Evolutionary conservation across 139 green algal genomes (phyloP).

Genomic region (Edaphochlamys debaryana): DNA sequence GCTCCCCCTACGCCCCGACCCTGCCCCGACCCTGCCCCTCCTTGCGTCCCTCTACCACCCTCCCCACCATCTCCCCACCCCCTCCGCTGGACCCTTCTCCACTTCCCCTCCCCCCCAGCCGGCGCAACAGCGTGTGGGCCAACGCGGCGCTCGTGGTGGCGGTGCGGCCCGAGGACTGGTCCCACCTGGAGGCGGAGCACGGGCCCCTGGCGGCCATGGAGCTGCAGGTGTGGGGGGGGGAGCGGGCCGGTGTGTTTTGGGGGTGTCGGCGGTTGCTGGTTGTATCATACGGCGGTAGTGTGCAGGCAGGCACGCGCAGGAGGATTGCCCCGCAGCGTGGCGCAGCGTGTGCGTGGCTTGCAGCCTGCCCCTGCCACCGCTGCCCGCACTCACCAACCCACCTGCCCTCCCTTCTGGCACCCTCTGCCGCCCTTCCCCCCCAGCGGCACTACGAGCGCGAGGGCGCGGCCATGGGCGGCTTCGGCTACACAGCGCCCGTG

Average conservation of each 20-base stretch:
- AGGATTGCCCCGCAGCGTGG: too few species aligned
- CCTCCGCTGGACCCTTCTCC: too few species aligned
- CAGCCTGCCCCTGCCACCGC: too few species aligned
- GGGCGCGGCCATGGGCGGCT: constrained; percentile 74
- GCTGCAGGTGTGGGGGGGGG: constrained; percentile 61
- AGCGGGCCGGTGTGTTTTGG: not conserved
- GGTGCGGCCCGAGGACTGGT: constrained; percentile 73
- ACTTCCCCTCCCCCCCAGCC: constrained; percentile 41
- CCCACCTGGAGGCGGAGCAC: constrained; percentile 56
- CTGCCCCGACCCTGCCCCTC: too few species aligned
- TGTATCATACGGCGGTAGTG: not conserved
- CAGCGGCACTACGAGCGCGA: constrained; percentile 44
- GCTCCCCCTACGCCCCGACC: too few species aligned
- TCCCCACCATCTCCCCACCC: too few species aligned
- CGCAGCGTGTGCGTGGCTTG: too few species aligned
- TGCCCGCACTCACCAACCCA: too few species aligned
- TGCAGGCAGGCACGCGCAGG: too few species aligned
- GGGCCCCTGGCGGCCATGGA: constrained; percentile 74
- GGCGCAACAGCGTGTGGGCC: constrained; percentile 74
- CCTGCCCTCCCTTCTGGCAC: not conserved
- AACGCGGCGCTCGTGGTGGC: constrained; percentile 84
- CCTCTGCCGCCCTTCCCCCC: not conserved
- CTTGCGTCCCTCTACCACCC: too few species aligned
- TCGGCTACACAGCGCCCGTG: constrained; percentile 74
- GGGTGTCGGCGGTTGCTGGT: too few species aligned